phyloP scores from a whole-genome alignment of 2,329 filamentous ascomycete species.

The Ceratocystis harringtonii region DNA sequence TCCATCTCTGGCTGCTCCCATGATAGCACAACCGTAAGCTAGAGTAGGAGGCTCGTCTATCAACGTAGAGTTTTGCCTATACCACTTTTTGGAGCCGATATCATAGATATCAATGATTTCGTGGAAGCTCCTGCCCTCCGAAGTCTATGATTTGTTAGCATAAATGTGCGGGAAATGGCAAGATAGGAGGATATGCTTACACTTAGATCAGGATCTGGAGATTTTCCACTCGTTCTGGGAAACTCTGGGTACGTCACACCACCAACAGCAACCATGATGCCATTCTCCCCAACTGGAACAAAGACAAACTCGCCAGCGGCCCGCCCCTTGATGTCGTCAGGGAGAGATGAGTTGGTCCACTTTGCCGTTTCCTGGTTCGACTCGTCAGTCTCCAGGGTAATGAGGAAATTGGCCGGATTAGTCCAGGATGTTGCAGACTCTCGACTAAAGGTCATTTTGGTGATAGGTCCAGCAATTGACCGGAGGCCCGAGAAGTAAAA shows the following conservation, averaged over 20 bases:
- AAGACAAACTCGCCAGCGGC: conserved; percentile 53
- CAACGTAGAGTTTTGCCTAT: conserved; percentile 45
- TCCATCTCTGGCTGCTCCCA: conserved; percentile 53
- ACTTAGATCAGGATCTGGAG: conserved; percentile 21
- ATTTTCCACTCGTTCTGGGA: conserved; percentile 25
- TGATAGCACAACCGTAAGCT: conserved; percentile 57
- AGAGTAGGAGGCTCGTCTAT: conserved; percentile 37
- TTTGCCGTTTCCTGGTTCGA: conserved; percentile 30
- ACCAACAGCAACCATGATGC: conserved; percentile 62
- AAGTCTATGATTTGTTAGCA: conserved; percentile 18
- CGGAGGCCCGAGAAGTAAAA: conserved; percentile 56
- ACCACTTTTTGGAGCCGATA: conserved; percentile 52
- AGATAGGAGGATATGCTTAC: background rate
- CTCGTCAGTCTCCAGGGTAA: conserved; percentile 42
- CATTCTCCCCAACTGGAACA: conserved; percentile 63
- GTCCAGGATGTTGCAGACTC: conserved; percentile 20
- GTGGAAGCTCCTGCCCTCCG: conserved; percentile 56
- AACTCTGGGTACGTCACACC: conserved; percentile 48
- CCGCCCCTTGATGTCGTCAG: conserved; percentile 34
- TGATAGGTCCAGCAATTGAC: conserved; percentile 36
- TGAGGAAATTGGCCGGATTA: conserved; percentile 37
- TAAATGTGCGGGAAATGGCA: background rate
- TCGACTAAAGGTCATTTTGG: conserved; percentile 20
- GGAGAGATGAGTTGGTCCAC: conserved; percentile 45
- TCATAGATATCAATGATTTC: conserved; percentile 63